Evolutionary conservation across 192 early-diverging fungal genomes (phyloP), one percentile per base, ranked within the genome.

Genomic region (Cetraspora pellucida): DNA sequence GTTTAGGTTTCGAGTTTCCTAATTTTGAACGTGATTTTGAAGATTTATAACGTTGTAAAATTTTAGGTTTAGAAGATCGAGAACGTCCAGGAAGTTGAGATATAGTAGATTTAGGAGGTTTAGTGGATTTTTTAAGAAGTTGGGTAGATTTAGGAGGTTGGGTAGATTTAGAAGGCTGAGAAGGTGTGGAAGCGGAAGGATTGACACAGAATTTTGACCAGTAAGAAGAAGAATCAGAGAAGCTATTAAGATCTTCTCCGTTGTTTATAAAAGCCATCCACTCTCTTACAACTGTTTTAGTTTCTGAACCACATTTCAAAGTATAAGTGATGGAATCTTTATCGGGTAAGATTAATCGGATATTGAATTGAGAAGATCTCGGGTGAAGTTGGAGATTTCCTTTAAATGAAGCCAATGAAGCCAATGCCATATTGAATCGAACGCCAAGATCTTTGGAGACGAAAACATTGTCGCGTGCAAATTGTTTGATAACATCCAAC

Each of bases 371-470:
- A 28, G 30, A 17, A 19, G 63, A 65, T 65, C 30, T 65, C 10
- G 63, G 63, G 13, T 65, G 63, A 65, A 65, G 27, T 21, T 28
- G 10, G 3, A 37, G n/a, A 1, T 77, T 77, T 45, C 79, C 82
- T 17, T 79, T 77, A 14, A 65, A 57, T 70, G 78, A 55, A 11
- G 58, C 21, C 11, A 79, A 77, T 28, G 68, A 68, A 63, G 82
- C 79, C 13, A 83, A 68, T 66, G 82, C 82, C 55, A 80, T 74
- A 60, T 83, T 83, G 2, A 83, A 79, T 70, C 82, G 79, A 44
- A 83, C 82, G 76, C 82, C 82, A 23, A 77, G 79, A 49, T 83
- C 82, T 75, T 83, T 83, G 44, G 82, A 83, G 30, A 83, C 77
- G 28, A 77, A 77, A 0, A 79, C 64, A n/a, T 73, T 83, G 28